Base-by-base conservation (phyloP, 169 alveolate genomes). In the Plasmodium ovale region DNA sequence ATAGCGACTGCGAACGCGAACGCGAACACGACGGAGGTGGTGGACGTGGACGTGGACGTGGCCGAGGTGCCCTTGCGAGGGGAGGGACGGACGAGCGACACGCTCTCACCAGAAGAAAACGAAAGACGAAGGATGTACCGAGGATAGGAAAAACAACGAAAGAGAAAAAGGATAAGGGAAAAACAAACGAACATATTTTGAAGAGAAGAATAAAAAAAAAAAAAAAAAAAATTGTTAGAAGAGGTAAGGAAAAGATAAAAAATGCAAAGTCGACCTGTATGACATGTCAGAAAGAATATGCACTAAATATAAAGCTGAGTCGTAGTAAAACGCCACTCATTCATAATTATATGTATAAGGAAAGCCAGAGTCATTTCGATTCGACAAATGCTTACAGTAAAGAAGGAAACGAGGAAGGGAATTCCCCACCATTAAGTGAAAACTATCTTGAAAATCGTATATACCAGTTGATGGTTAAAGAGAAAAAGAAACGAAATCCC, bases 271-370 rank as follows among this genome's bases (percentile, higher is more conserved):
- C 33, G 16, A 14, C 74, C 59, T 62, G 56, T 33, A 64, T 25
- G n/a, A 35, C 49, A 42, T 68, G 37, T 23, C 88, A 77, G 23
- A 65, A 77, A 53, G 88, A 44, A 37, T 77, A 77, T 23, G 69
- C 67, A 23, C 54, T 77, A 37, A 59, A 68, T 51, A 77, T 44
- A 31, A 77, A 62, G 62, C 42, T 73, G 19, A 25, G 29, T 65
- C 70, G 54, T 44, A 77, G 49, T 44, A 49, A 54, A 25, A 33
- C 27, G n/a, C 88, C 67, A 4, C 37, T 77, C 59, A 64, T 77
- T 21, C 88, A 77, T 60, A 62, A 77, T 39, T 37, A 77, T 62
- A 77, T 77, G 23, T 77, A 77, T 64, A 77, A 77, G 10, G 88
- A 77, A 54, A 60, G 62, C 9, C 33, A 77, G 23, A 39, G 27